Evolutionary conservation across 2,329 filamentous ascomycete genomes (phyloP).

Genomic region (Fusarium concolor): DNA sequence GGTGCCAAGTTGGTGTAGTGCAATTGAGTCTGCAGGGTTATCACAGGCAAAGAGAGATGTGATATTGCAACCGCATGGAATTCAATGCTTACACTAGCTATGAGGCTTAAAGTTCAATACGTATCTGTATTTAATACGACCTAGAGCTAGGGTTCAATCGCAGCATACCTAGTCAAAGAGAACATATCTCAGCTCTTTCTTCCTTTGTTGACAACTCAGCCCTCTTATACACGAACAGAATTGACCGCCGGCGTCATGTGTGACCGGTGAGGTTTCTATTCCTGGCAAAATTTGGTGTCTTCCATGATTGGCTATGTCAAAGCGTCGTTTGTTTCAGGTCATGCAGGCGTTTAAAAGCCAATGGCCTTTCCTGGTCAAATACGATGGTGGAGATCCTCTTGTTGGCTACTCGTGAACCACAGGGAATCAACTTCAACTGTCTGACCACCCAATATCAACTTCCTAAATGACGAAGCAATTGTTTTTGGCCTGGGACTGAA

Average conservation of each 20-base stretch:
- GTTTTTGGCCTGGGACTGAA: neutral
- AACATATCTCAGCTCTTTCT: neutral
- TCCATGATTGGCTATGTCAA: slow-evolving; percentile 43
- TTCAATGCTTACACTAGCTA: neutral
- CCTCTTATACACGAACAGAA: slow-evolving; percentile 13
- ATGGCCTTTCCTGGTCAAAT: slow-evolving; percentile 31
- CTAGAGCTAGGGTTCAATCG: neutral
- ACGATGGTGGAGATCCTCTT: slow-evolving; percentile 23
- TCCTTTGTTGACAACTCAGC: neutral
- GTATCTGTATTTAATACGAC: neutral
- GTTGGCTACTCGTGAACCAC: slow-evolving; percentile 15
- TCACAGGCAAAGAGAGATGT: slow-evolving; percentile 29
- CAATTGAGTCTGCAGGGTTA: slow-evolving; percentile 40
- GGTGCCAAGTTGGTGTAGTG: slow-evolving; percentile 36
- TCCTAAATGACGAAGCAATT: neutral
- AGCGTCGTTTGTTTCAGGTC: slow-evolving; percentile 53
- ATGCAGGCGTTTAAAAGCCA: slow-evolving; percentile 49
- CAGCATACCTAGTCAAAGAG: no score
- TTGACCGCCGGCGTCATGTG: neutral
- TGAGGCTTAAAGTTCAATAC: neutral
- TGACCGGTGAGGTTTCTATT: slow-evolving; percentile 42
- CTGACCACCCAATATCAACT: slow-evolving; percentile 23
- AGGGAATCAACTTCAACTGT: slow-evolving; percentile 14
- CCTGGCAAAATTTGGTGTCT: slow-evolving; percentile 28
- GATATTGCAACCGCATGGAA: slow-evolving; percentile 20